Evolutionary conservation across 768 basidiomycete genomes (phyloP).

Genomic region (Termitomyces sp.): DNA sequence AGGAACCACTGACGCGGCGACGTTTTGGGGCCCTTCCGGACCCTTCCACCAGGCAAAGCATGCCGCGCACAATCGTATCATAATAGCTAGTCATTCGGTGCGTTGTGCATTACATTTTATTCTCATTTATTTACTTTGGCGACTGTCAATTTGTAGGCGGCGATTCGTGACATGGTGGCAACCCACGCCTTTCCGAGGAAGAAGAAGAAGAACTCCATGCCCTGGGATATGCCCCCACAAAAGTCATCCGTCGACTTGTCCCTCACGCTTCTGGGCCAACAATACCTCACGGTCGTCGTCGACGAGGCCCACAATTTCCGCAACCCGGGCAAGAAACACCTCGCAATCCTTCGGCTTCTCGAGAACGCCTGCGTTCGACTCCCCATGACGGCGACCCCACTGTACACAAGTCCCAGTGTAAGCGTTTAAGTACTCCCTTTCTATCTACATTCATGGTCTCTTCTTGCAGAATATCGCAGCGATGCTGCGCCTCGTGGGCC

Average conservation of each 20-base stretch:
- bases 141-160: not conserved
- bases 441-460: not conserved
- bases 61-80: conserved; percentile 6
- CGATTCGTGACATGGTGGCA: not conserved
- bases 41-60: conserved; percentile 13
- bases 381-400: conserved; percentile 18
- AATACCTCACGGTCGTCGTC: conserved; percentile 11
- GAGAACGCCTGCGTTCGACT: conserved; percentile 7
- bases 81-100: conserved; percentile 22
- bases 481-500: conserved; percentile 22
- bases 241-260: not conserved
- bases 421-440: not conserved
- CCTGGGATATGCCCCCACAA: conserved; percentile 14
- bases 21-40: conserved; percentile 17
- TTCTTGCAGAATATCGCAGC: conserved; percentile 18
- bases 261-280: conserved; percentile 12
- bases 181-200: not conserved
- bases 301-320: conserved; percentile 21
- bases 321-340: conserved; percentile 14
- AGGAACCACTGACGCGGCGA: not conserved
- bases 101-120: not conserved
- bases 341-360: conserved; percentile 7
- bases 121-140: not conserved
- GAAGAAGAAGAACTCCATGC: not conserved
- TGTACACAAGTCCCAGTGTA: conserved; percentile 20